A percentile compares a stretch with the other conserved stretches of the same genome.
Evolutionary conservation across 1,284 basidiomycete species (phyloP).

Genomic region (Filobasidium uniguttulatum): DNA sequence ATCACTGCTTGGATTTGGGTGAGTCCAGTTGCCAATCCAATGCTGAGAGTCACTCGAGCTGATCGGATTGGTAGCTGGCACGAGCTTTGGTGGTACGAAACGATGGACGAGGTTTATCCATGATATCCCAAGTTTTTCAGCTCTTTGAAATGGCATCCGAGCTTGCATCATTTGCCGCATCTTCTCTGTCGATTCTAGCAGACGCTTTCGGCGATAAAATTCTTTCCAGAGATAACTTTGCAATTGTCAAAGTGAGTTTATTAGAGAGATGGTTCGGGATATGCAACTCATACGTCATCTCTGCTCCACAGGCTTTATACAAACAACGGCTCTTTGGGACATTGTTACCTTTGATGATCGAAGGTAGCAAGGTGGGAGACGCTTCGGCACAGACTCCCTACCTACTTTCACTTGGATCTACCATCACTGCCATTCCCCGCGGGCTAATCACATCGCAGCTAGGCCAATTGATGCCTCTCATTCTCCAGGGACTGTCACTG

Average conservation of each 20-base stretch:
- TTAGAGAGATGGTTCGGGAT: not conserved
- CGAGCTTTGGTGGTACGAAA: constrained; percentile 66
- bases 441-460: constrained; percentile 55
- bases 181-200: constrained; percentile 52
- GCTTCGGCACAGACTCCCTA: constrained; percentile 41
- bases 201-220: constrained; percentile 44
- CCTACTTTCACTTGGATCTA: constrained; percentile 67
- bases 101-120: constrained; percentile 46
- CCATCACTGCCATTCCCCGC: constrained; percentile 69
- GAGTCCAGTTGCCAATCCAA: constrained; percentile 14
- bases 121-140: constrained; percentile 53
- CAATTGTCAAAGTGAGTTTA: constrained; percentile 54
- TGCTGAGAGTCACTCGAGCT: no score
- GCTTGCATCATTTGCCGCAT: constrained; percentile 45
- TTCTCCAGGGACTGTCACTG: constrained; percentile 70
- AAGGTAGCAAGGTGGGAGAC: constrained; percentile 39
- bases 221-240: constrained; percentile 62
- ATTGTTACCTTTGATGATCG: constrained; percentile 60
- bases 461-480: constrained; percentile 66
- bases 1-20: constrained; percentile 62
- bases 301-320: constrained; percentile 51
- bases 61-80: constrained; percentile 46
- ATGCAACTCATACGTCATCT: not conserved
- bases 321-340: constrained; percentile 68
- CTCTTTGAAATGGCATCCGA: constrained; percentile 48